phyloP scores from a whole-genome alignment of 768 basidiomycete species.

The Hypholoma sublateritium region DNA sequence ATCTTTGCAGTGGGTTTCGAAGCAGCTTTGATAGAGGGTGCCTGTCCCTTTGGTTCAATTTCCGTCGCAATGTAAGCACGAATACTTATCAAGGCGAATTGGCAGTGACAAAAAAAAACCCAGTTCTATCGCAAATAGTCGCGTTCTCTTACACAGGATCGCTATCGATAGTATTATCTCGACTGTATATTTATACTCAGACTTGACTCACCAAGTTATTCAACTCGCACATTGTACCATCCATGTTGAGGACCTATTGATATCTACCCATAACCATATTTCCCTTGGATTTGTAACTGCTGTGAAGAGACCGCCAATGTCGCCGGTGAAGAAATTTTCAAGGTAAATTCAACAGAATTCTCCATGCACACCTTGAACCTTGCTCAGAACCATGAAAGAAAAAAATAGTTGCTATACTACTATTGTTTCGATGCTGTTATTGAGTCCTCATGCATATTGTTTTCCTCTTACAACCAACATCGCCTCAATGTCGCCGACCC shows the following conservation, averaged over 20 bases:
- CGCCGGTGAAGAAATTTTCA: too few relatives aligned
- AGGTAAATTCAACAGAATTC: too few relatives aligned
- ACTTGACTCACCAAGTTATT: background rate
- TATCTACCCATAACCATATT: too few relatives aligned
- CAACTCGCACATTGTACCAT: background rate
- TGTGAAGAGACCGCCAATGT: too few relatives aligned
- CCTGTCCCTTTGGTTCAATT: slow-evolving; percentile 94
- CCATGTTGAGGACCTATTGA: too few relatives aligned
- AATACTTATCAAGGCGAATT: slow-evolving; percentile 4
- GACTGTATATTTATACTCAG: background rate
- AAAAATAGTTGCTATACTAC: too few relatives aligned
- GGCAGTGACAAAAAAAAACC: slow-evolving; percentile 15
- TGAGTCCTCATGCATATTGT: too few relatives aligned
- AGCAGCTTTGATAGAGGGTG: slow-evolving; percentile 98
- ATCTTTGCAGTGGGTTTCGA: slow-evolving; percentile 77
- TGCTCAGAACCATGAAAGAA: background rate
- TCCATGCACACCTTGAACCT: background rate
- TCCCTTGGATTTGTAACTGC: too few relatives aligned
- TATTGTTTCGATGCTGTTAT: too few relatives aligned
- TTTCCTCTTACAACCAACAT: too few relatives aligned
- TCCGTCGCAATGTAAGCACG: slow-evolving; percentile 81
- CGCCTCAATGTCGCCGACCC: too few relatives aligned
- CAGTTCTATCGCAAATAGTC: slow-evolving; percentile 82
- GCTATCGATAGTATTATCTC: too few relatives aligned
- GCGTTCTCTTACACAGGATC: background rate